phyloP scores from a whole-genome alignment of 495 filamentous ascomycete species.

The Cairneyella variabilis region DNA sequence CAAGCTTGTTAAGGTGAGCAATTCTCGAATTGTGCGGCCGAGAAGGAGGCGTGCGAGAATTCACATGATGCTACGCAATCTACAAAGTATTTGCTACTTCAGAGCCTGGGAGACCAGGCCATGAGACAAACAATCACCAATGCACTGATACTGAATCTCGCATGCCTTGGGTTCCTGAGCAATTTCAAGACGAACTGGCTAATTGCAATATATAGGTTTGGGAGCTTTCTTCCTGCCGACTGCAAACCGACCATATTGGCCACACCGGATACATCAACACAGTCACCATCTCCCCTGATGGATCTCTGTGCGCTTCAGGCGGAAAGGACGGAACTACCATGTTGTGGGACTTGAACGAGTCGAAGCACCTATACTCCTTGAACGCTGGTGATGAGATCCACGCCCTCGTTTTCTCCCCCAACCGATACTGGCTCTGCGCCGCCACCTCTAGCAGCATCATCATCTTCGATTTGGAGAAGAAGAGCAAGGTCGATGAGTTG shows the following conservation, averaged over 20 bases:
- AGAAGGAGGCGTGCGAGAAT: slow-evolving; percentile 16
- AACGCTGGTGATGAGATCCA: slow-evolving; percentile 99
- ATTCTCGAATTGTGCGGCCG: not conserved
- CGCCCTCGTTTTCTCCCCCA: slow-evolving; percentile 99
- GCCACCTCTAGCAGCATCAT: slow-evolving; percentile 96
- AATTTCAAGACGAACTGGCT: slow-evolving; percentile 1
- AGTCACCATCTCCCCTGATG: slow-evolving; percentile 99
- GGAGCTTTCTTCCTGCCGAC: slow-evolving; percentile 98
- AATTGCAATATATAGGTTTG: slow-evolving; percentile 65
- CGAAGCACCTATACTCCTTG: slow-evolving; percentile 99
- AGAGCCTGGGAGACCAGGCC: slow-evolving; percentile 75
- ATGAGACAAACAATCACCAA: slow-evolving; percentile 97
- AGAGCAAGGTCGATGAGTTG: slow-evolving; percentile 99
- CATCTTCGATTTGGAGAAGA: slow-evolving; percentile 99
- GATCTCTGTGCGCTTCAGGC: slow-evolving; percentile 97
- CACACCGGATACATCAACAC: slow-evolving; percentile 99
- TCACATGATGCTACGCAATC: slow-evolving; percentile 79
- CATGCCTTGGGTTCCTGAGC: slow-evolving; percentile 27
- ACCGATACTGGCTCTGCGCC: slow-evolving; percentile 99
- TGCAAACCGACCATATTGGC: slow-evolving; percentile 99
- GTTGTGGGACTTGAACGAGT: slow-evolving; percentile 99
- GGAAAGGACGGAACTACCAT: slow-evolving; percentile 99
- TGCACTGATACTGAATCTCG: slow-evolving; percentile 64
- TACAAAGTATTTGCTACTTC: slow-evolving; percentile 99
- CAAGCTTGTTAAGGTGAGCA: slow-evolving; percentile 98